These are phyloP conservation scores for Sugiyamaella novakii DNA, from an alignment of 1,139 yeast genomes.

Conservation along the genomic window DNA sequence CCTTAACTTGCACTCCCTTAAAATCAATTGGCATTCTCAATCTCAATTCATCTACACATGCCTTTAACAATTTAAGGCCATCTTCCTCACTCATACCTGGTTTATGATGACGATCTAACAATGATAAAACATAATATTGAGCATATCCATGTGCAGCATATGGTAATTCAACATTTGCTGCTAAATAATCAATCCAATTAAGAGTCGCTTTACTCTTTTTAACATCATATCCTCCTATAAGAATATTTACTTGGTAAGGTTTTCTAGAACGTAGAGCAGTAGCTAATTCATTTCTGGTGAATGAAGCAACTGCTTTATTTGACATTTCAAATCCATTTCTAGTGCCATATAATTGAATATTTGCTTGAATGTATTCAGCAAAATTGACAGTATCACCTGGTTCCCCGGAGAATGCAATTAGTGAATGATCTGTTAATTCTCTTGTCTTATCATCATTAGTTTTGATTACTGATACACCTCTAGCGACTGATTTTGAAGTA, in stretches of 20 bases:
- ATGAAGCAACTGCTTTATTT: conserved; percentile 76
- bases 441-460: conserved; percentile 88
- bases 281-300: conserved; percentile 86
- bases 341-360: conserved; percentile 83
- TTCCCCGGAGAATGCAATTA: conserved; percentile 93
- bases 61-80: conserved; percentile 71
- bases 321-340: conserved; percentile 78
- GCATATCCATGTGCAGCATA: conserved; percentile 98
- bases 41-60: conserved; percentile 77
- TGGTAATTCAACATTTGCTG: conserved; percentile 87
- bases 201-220: conserved; percentile 65
- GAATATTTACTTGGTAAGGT: conserved; percentile 91
- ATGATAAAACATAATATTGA: conserved; percentile 86
- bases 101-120: conserved; percentile 88
- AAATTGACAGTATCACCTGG: conserved; percentile 96
- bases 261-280: conserved; percentile 83
- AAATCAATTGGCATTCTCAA: conserved; percentile 94
- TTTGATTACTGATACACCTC: conserved; percentile 90
- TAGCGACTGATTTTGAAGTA: conserved; percentile 88
- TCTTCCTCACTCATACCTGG: conserved; percentile 75
- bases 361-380: conserved; percentile 92
- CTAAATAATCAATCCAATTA: conserved; percentile 92
- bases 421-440: conserved; percentile 68
- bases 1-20: conserved; percentile 78
- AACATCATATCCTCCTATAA: conserved; percentile 81